These are phyloP conservation scores for Gossypioides kirkii DNA, from an alignment of 345 rosid genomes.

Conservation along the genomic window DNA sequence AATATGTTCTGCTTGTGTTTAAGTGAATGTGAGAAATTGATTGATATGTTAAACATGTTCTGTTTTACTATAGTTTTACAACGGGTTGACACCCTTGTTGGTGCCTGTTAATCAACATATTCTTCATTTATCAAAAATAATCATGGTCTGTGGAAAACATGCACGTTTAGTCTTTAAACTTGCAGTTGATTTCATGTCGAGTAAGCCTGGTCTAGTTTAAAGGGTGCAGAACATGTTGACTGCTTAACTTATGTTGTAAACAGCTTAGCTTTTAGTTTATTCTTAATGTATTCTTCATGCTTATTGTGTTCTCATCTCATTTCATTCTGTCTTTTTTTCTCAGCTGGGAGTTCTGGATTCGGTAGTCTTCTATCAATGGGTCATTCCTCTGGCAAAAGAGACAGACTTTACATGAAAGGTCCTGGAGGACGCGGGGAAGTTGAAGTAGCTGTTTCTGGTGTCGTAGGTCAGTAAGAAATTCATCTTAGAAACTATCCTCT, in stretches of 20 bases:
- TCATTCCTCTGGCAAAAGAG: constrained; percentile 69
- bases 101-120: background rate
- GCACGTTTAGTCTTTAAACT: background rate
- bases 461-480: constrained; percentile 43
- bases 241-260: background rate
- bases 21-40: constrained; percentile 2
- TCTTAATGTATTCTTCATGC: constrained; percentile 5
- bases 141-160: background rate
- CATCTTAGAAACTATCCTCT: background rate
- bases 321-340: background rate
- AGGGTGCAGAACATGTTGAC: background rate
- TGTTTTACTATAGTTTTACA: background rate
- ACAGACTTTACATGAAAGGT: constrained; percentile 86
- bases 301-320: background rate
- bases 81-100: background rate
- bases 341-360: constrained; percentile 86
- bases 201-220: background rate
- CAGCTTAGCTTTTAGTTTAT: background rate
- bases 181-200: background rate
- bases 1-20: background rate
- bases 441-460: constrained; percentile 95
- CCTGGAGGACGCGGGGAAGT: constrained; percentile 99
- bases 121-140: constrained; percentile 1
- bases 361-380: constrained; percentile 80
- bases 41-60: background rate